Conservation (phyloP, 352 stramenopile genomes). For the Thraustotheca clavata region DNA sequence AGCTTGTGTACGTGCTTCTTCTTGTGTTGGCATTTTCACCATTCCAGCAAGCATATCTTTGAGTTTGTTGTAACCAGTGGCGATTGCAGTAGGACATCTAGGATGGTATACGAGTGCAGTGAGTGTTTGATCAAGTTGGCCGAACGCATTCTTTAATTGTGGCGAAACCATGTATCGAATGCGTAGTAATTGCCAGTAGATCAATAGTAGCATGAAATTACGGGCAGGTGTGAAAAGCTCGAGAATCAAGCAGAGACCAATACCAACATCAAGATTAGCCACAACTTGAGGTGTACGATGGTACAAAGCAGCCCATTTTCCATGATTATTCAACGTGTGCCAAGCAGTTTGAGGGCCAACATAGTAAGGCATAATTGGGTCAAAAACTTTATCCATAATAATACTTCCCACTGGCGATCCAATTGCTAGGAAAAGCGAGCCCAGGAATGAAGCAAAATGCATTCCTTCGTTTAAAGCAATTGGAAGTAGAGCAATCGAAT, state of each 20-base stretch:
- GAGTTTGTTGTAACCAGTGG: slow-evolving; percentile 53
- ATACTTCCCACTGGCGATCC: slow-evolving; percentile 35
- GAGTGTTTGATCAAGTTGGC: slow-evolving; percentile 51
- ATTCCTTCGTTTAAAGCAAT: slow-evolving; percentile 76
- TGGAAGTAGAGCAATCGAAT: slow-evolving; percentile 64
- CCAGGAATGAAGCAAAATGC: slow-evolving; percentile 56
- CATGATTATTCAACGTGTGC: slow-evolving; percentile 34
- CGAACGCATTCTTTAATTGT: slow-evolving; percentile 76
- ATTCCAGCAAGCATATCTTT: slow-evolving; percentile 60
- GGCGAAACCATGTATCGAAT: slow-evolving; percentile 89
- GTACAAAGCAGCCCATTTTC: slow-evolving; percentile 80
- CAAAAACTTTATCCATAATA: slow-evolving; percentile 39
- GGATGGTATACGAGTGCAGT: slow-evolving; percentile 54
- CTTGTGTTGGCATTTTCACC: slow-evolving; percentile 21
- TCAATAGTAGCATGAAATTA: slow-evolving; percentile 79
- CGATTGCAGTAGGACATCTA: slow-evolving; percentile 49
- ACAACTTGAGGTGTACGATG: slow-evolving; percentile 66
- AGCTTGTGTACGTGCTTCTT: background rate
- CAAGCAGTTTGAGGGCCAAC: slow-evolving; percentile 38
- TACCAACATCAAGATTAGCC: slow-evolving; percentile 73
- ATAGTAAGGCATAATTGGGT: slow-evolving; percentile 46
- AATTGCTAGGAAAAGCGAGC: slow-evolving; percentile 50
- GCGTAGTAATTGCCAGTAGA: slow-evolving; percentile 86
- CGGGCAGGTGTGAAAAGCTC: slow-evolving; percentile 74
- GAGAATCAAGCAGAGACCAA: slow-evolving; percentile 69